Conservation (phyloP, 352 stramenopile genomes). For the Phytophthora colocasiae region DNA sequence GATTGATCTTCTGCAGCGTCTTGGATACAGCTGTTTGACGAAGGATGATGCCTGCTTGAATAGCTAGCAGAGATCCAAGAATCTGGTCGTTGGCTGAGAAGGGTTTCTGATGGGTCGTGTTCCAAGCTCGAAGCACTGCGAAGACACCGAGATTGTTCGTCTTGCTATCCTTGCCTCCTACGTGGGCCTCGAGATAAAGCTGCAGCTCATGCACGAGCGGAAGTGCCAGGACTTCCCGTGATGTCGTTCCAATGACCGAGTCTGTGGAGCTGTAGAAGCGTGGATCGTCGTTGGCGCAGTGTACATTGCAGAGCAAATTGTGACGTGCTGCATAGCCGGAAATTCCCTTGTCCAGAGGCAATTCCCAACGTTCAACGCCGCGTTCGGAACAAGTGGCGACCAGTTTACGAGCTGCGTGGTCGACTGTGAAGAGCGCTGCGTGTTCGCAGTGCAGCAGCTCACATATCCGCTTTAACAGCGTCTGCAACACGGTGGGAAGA, state of each 20-base stretch:
- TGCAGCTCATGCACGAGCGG: slow-evolving; percentile 70
- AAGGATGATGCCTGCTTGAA: slow-evolving; percentile 68
- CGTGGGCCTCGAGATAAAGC: slow-evolving; percentile 25
- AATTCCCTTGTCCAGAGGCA: slow-evolving; percentile 80
- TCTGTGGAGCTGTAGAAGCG: slow-evolving; percentile 83
- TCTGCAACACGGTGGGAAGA: slow-evolving; percentile 46
- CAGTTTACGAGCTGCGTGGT: slow-evolving; percentile 51
- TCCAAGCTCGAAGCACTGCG: slow-evolving; percentile 73
- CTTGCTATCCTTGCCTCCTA: slow-evolving; percentile 17
- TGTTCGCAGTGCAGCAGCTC: slow-evolving; percentile 80
- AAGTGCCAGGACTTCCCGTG: slow-evolving; percentile 70
- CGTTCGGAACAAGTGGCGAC: slow-evolving; percentile 47
- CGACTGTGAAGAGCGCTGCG: slow-evolving; percentile 65
- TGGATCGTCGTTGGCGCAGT: slow-evolving; percentile 72
- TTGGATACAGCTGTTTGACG: slow-evolving; percentile 55
- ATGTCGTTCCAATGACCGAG: slow-evolving; percentile 64
- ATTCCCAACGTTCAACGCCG: slow-evolving; percentile 56
- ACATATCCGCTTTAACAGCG: slow-evolving; percentile 56
- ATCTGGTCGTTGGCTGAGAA: slow-evolving; percentile 85
- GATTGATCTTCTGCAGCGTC: slow-evolving; percentile 65
- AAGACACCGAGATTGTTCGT: slow-evolving; percentile 49
- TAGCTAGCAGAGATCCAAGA: slow-evolving; percentile 56
- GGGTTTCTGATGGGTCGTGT: slow-evolving; percentile 72
- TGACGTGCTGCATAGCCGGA: slow-evolving; percentile 57
- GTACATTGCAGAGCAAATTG: slow-evolving; percentile 69